A percentile compares a stretch with the other conserved stretches of the same genome.
These are phyloP conservation scores for Leccinum disarticulatum DNA, from an alignment of 768 basidiomycete species.

Conservation along the genomic window DNA sequence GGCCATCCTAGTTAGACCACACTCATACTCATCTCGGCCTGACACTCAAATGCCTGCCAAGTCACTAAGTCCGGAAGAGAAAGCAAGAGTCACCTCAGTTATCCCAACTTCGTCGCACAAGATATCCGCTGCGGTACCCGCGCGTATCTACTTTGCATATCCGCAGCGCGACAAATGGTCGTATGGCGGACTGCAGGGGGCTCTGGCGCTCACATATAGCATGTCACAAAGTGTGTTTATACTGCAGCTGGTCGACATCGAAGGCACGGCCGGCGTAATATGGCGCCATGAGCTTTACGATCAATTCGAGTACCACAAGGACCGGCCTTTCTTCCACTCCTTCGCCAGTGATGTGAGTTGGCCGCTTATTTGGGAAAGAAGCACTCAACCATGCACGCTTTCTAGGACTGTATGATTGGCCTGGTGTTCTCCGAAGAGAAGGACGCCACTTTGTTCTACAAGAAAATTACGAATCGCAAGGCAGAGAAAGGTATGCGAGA, in stretches of 20 bases:
- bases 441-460: constrained; percentile 82
- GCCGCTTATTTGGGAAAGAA: not conserved
- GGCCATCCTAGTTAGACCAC: not conserved
- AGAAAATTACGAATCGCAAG: constrained; percentile 77
- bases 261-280: constrained; percentile 80
- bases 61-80: constrained; percentile 74
- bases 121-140: constrained; percentile 78
- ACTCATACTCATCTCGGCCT: constrained; percentile 1
- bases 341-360: constrained; percentile 84
- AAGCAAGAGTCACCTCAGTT: constrained; percentile 66
- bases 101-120: constrained; percentile 61
- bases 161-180: constrained; percentile 78
- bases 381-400: constrained; percentile 3
- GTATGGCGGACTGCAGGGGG: constrained; percentile 87
- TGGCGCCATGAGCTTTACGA: constrained; percentile 94
- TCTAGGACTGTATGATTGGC: constrained; percentile 85
- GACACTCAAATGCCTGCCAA: constrained; percentile 62
- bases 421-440: constrained; percentile 85
- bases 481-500: constrained; percentile 49
- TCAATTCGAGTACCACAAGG: constrained; percentile 76
- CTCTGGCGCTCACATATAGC: constrained; percentile 70
- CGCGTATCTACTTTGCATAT: constrained; percentile 87
- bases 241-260: constrained; percentile 82
- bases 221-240: constrained; percentile 52
- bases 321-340: constrained; percentile 89